phyloP scores from a whole-genome alignment of 768 basidiomycete species.

The Suillus clintonianus region DNA sequence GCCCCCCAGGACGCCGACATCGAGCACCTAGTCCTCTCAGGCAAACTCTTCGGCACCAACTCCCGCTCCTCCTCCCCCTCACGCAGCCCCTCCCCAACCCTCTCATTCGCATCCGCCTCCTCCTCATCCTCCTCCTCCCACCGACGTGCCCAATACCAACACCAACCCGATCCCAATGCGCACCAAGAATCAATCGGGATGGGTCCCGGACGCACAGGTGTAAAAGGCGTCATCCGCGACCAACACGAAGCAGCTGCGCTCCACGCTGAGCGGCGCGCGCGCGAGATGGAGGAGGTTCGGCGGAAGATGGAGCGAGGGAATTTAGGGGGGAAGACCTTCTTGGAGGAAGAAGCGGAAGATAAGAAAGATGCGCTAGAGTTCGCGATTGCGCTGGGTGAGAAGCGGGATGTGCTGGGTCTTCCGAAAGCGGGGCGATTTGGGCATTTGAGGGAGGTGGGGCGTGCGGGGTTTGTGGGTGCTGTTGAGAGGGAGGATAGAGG shows the following conservation, averaged over 20 bases:
- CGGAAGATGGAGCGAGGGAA: constrained; percentile 62
- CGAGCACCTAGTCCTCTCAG: constrained; percentile 76
- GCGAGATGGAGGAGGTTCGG: constrained; percentile 55
- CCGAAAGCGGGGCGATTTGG: constrained; percentile 64
- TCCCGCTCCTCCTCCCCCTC: constrained; percentile 62
- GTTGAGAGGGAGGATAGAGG: constrained; percentile 71
- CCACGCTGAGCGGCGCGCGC: constrained; percentile 51
- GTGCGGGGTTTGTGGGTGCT: constrained; percentile 69
- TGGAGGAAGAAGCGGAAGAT: constrained; percentile 70
- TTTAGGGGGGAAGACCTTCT: constrained; percentile 68
- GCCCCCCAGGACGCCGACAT: constrained; percentile 47
- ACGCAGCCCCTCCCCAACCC: constrained; percentile 59
- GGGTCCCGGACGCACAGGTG: constrained; percentile 85
- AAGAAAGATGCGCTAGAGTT: constrained; percentile 46
- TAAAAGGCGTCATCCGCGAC: constrained; percentile 87
- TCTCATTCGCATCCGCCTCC: constrained; percentile 26
- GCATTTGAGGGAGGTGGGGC: constrained; percentile 78
- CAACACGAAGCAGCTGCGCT: constrained; percentile 65
- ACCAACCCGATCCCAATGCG: constrained; percentile 1
- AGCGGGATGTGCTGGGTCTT: constrained; percentile 48
- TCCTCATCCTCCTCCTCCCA: constrained; percentile 45
- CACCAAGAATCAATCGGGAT: constrained; percentile 70
- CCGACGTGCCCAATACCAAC: constrained; percentile 31
- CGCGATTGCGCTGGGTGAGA: constrained; percentile 27
- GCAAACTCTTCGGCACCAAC: constrained; percentile 64